Conservation (phyloP, 208 protist genomes). For the Leptomonas seymouri region DNA sequence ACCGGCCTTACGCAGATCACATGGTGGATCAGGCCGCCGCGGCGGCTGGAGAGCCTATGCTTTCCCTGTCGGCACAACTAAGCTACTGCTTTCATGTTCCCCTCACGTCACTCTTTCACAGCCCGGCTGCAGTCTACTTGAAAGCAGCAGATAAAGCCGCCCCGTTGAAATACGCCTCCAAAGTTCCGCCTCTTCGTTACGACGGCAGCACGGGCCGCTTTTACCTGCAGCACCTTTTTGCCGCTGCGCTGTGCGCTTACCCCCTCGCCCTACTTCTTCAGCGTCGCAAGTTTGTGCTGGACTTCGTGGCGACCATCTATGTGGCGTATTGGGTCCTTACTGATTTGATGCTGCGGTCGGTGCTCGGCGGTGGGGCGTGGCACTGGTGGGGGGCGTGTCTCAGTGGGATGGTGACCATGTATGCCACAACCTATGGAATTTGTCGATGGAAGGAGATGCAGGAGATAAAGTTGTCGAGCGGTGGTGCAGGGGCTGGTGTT, state of each 20-base stretch:
- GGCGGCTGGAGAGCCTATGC: not conserved
- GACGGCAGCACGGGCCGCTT: constrained; percentile 41
- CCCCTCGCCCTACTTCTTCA: constrained; percentile 67
- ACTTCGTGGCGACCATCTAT: constrained; percentile 85
- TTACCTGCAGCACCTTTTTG: constrained; percentile 67
- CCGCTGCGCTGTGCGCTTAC: constrained; percentile 41
- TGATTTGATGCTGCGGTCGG: constrained; percentile 35
- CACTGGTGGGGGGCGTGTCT: constrained; percentile 63
- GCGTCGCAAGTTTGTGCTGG: constrained; percentile 80
- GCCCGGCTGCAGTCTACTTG: constrained; percentile 22
- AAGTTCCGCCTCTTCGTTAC: not conserved
- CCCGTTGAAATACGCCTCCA: not conserved
- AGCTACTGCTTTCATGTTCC: constrained; percentile 61
- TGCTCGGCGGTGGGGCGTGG: constrained; percentile 42
- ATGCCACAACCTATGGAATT: constrained; percentile 41
- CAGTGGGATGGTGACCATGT: constrained; percentile 38
- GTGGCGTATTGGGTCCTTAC: constrained; percentile 60
- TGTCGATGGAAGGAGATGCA: constrained; percentile 75
- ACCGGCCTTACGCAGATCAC: too few species aligned
- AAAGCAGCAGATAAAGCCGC: not conserved
- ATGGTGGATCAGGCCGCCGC: not conserved
- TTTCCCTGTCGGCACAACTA: constrained; percentile 11
- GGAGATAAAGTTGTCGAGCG: constrained; percentile 48
- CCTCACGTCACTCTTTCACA: constrained; percentile 52
- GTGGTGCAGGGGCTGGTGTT: not conserved